Conservation (phyloP, 2,329 filamentous ascomycete genomes). For the Lecanicillium sp. region DNA sequence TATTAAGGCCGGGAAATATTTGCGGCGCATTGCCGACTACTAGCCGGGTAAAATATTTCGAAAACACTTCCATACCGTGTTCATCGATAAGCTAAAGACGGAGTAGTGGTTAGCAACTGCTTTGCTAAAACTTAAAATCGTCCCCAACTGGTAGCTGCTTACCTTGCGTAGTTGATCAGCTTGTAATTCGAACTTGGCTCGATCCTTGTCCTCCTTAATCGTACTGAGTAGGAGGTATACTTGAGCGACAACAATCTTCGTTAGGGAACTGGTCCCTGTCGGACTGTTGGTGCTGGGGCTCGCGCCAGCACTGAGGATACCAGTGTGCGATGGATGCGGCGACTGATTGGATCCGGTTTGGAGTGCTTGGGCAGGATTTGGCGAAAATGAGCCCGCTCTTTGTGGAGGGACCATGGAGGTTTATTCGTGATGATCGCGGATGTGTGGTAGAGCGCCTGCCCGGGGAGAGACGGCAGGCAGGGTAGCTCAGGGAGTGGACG, state of each 20-base stretch:
- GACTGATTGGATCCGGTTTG: constrained; percentile 49
- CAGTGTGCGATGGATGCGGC: constrained; percentile 48
- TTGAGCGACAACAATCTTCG: constrained; percentile 92
- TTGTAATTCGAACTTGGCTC: constrained; percentile 86
- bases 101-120: constrained; percentile 13
- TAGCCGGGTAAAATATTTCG: constrained; percentile 89
- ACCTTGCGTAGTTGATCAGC: constrained; percentile 89
- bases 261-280: constrained; percentile 59
- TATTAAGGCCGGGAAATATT: constrained; percentile 75
- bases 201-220: constrained; percentile 87
- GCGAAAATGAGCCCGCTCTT: constrained; percentile 57
- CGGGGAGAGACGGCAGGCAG: constrained; percentile 25
- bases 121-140: neutral
- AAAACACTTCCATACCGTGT: constrained; percentile 98
- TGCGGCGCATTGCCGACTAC: constrained; percentile 84
- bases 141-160: constrained; percentile 21
- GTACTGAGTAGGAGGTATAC: constrained; percentile 90
- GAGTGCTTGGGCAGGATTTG: constrained; percentile 49
- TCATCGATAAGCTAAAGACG: constrained; percentile 74
- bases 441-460: constrained; percentile 27
- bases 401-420: constrained; percentile 50
- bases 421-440: constrained; percentile 24
- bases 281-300: constrained; percentile 55
- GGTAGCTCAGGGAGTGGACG: constrained; percentile 21
- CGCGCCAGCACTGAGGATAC: constrained; percentile 50